phyloP scores from a whole-genome alignment of 495 filamentous ascomycete genomes.

The Lepidopterella palustris region DNA sequence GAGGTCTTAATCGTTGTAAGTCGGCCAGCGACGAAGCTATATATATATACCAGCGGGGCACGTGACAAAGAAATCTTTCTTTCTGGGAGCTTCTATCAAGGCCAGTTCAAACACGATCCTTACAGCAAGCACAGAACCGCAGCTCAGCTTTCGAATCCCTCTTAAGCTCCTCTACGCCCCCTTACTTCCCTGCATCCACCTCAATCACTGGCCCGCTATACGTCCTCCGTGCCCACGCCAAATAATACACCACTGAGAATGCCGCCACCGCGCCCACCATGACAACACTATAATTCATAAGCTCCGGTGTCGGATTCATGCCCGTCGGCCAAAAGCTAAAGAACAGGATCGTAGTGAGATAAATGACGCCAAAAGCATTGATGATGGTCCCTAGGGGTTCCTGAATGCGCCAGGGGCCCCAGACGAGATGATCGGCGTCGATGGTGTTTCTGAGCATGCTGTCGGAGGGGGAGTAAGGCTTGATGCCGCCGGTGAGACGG shows the following conservation, averaged over 20 bases:
- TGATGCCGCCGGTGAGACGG: slow-evolving; percentile 4
- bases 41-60: too few relatives aligned
- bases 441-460: neutral
- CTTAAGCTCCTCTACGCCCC: too few relatives aligned
- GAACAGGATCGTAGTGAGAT: slow-evolving; percentile 5
- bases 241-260: slow-evolving; percentile 12
- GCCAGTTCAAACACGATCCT: too few relatives aligned
- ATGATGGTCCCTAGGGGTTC: neutral
- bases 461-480: neutral
- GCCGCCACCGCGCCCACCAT: slow-evolving; percentile 7
- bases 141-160: too few relatives aligned
- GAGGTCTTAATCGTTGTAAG: too few relatives aligned
- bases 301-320: neutral
- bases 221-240: neutral
- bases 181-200: too few relatives aligned
- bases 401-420: neutral
- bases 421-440: neutral
- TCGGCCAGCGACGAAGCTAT: too few relatives aligned
- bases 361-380: slow-evolving; percentile 2
- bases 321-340: slow-evolving; percentile 9
- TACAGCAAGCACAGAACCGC: too few relatives aligned
- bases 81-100: too few relatives aligned
- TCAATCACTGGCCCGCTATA: slow-evolving; percentile 12
- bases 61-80: too few relatives aligned
- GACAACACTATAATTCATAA: slow-evolving; percentile 8